phyloP scores from a whole-genome alignment of 2,329 filamentous ascomycete species.

The Cladosporium sp. region DNA sequence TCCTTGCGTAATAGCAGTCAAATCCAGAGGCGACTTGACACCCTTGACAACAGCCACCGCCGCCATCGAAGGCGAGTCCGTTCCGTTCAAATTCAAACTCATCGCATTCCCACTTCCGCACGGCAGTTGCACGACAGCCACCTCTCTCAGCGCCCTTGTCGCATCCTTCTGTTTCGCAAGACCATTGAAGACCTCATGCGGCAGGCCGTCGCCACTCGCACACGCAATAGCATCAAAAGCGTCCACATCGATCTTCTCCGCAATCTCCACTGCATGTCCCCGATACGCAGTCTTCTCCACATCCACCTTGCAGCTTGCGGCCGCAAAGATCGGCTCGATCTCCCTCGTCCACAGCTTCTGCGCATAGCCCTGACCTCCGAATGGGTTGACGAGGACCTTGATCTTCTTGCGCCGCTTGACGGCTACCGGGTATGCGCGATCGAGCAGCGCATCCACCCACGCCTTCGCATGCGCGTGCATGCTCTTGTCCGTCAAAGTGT shows the following conservation, averaged over 20 bases:
- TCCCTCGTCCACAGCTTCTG: conserved; percentile 68
- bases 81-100: conserved; percentile 84
- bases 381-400: conserved; percentile 87
- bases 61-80: conserved; percentile 67
- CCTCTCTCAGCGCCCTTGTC: conserved; percentile 63
- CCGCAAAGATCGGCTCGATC: conserved; percentile 76
- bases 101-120: conserved; percentile 94
- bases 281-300: conserved; percentile 65
- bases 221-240: conserved; percentile 81
- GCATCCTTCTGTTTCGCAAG: conserved; percentile 74
- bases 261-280: conserved; percentile 77
- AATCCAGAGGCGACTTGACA: conserved; percentile 74
- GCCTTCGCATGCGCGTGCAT: conserved; percentile 45
- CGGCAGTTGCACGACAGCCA: conserved; percentile 83
- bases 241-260: conserved; percentile 69
- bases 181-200: conserved; percentile 94
- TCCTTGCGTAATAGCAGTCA: conserved; percentile 84
- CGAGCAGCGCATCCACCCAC: conserved; percentile 64
- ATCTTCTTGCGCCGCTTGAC: conserved; percentile 66
- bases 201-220: conserved; percentile 87
- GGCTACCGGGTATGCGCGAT: conserved; percentile 65
- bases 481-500: conserved; percentile 52
- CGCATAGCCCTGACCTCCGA: conserved; percentile 77
- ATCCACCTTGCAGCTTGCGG: conserved; percentile 73
- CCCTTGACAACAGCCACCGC: conserved; percentile 86